Evolutionary conservation across 345 rosid genomes (phyloP).

Genomic region (Atalantia buxifolia): DNA sequence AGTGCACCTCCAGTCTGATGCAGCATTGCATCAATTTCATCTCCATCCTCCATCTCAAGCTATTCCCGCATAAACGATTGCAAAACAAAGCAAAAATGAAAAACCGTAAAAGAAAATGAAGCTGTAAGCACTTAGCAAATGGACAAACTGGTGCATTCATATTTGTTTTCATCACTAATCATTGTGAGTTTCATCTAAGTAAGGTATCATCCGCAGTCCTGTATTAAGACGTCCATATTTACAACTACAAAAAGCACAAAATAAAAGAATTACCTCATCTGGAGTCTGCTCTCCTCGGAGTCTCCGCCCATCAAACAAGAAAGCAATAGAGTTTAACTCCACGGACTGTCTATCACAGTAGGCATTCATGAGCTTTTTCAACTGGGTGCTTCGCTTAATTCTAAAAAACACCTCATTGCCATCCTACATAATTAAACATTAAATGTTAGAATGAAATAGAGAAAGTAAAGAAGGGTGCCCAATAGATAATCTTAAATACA

Average conservation of each 20-base stretch:
- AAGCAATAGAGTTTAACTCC: slow-evolving; percentile 69
- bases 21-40: slow-evolving; percentile 86
- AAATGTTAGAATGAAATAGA: not conserved
- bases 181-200: not conserved
- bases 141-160: not conserved
- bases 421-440: slow-evolving; percentile 38
- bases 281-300: slow-evolving; percentile 89
- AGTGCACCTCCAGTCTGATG: slow-evolving; percentile 73
- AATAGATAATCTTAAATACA: not conserved
- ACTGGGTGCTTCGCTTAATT: slow-evolving; percentile 80
- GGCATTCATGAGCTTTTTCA: slow-evolving; percentile 76
- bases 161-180: not conserved
- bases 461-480: not conserved
- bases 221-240: not conserved
- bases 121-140: not conserved
- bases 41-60: slow-evolving; percentile 96
- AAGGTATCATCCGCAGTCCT: too few relatives aligned
- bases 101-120: not conserved
- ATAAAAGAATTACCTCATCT: slow-evolving; percentile 56
- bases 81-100: not conserved
- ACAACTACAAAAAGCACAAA: not conserved
- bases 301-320: slow-evolving; percentile 86
- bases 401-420: slow-evolving; percentile 91
- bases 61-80: slow-evolving; percentile 1
- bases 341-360: slow-evolving; percentile 86